A percentile compares a stretch with the other conserved stretches of the same genome.
phyloP scores from a whole-genome alignment of 352 stramenopile species.

The Globisporangium acanthophoron region DNA sequence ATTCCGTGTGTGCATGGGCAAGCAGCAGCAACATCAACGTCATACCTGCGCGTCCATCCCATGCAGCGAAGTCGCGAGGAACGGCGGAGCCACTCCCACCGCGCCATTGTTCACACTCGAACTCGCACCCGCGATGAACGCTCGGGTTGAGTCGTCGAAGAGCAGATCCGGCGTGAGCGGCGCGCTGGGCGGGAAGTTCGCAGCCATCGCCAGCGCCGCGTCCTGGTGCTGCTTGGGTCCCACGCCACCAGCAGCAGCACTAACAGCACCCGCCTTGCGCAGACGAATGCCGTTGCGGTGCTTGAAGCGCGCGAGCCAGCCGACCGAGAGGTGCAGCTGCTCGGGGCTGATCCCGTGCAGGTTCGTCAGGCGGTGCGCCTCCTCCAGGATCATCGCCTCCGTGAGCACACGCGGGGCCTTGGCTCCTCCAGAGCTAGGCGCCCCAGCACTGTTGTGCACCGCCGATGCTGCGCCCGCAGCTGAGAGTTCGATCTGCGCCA shows the following conservation, averaged over 20 bases:
- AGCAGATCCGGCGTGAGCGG: conserved; percentile 5
- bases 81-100: neutral
- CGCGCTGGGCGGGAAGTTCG: conserved; percentile 9
- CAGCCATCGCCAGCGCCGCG: neutral
- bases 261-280: conserved; percentile 25
- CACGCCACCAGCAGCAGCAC: conserved; percentile 10
- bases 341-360: conserved; percentile 57
- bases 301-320: conserved; percentile 70
- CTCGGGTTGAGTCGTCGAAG: conserved; percentile 2
- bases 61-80: neutral
- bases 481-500: conserved; percentile 4
- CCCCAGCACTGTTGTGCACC: neutral
- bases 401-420: conserved; percentile 22
- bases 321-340: conserved; percentile 65
- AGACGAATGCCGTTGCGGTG: conserved; percentile 65
- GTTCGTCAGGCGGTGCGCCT: conserved; percentile 65
- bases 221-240: neutral
- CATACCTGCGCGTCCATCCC: neutral
- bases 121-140: neutral
- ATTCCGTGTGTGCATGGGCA: neutral
- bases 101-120: neutral
- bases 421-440: too few species aligned
- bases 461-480: too few species aligned
- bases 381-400: conserved; percentile 68
- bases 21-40: too few species aligned